Evolutionary conservation across 1,284 basidiomycete species (phyloP), one percentile per base, ranked within the genome.

Genomic region (Trichosporon asahii): DNA sequence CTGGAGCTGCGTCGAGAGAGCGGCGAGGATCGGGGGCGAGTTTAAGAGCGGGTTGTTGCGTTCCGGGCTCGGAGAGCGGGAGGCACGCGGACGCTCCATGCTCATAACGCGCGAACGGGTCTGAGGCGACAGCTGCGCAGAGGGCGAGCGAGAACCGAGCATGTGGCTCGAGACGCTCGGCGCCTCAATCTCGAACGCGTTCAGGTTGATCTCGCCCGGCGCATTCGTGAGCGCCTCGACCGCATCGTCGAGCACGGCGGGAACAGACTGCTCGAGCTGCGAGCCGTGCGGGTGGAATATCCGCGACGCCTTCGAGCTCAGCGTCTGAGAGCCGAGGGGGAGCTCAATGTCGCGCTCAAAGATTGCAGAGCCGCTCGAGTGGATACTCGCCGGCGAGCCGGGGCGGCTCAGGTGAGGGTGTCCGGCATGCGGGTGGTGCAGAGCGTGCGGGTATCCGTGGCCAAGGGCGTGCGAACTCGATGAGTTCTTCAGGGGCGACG

Each of bases 271-370:
- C 68, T 83, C 81, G 27, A 83, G 71, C 2, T 75, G 74, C 0
- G 77, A 78, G 9, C 80, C 81, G 67, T 83, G 81, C 2, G 80
- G 73, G 63, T 79, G 78, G 29, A 76, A 76, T 31, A 82, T 68
- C 40, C 80, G 72, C 35, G 75, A 77, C 7, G 77, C 65, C 74
- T 82, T 83, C 75, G 82, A 80, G 63, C 75, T 77, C 61, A 82
- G 76, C 27, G 69, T 70, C 23, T 80, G 73, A 8, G 76, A 76
- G 33, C 77, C 76, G 2, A 80, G 76, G 0, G 78, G 76, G 7
- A 77, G 66, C 69, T 83, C 82, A 49, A 84, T 83, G 68, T 84
- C 83, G 18, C 83, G 74, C 73, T 84, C 83, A 65, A 84, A 84
- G 53, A 84, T 84, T 8, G 81, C 81, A 21, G 78, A 80, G 15